These are phyloP conservation scores for Cubamyces sp. DNA, from an alignment of 768 basidiomycete genomes.

Conservation along the genomic window DNA sequence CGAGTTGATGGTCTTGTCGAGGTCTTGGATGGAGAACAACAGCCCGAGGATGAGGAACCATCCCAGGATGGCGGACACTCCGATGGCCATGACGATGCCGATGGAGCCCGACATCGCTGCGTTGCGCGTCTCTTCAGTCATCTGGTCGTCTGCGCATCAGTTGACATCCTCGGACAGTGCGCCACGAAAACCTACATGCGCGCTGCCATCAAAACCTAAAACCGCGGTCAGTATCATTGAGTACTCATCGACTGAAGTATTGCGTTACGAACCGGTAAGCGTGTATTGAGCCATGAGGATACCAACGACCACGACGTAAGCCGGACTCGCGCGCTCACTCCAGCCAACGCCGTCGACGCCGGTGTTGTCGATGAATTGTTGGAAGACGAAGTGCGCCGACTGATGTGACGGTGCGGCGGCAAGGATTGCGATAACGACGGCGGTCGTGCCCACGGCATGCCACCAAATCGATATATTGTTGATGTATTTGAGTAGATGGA, in stretches of 20 bases:
- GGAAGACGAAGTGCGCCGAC: slow-evolving; percentile 70
- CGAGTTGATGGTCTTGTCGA: slow-evolving; percentile 55
- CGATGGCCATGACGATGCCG: slow-evolving; percentile 73
- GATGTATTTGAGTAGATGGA: slow-evolving; percentile 61
- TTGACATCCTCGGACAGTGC: background rate
- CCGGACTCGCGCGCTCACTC: slow-evolving; percentile 66
- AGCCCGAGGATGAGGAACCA: slow-evolving; percentile 76
- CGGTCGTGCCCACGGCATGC: slow-evolving; percentile 73
- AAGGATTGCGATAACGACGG: slow-evolving; percentile 68
- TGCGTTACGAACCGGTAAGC: slow-evolving; percentile 54
- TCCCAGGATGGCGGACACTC: slow-evolving; percentile 71
- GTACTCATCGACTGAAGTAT: background rate
- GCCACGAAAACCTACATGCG: slow-evolving; percentile 51
- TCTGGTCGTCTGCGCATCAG: slow-evolving; percentile 40
- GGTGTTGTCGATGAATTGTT: slow-evolving; percentile 70
- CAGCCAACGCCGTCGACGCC: slow-evolving; percentile 58
- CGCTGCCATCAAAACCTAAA: slow-evolving; percentile 73
- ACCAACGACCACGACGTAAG: slow-evolving; percentile 73
- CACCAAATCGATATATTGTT: slow-evolving; percentile 78
- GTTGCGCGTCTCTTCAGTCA: slow-evolving; percentile 80
- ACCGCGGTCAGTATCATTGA: background rate
- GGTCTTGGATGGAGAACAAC: slow-evolving; percentile 78
- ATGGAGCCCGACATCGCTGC: slow-evolving; percentile 63
- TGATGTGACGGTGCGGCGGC: slow-evolving; percentile 75
- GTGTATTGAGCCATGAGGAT: slow-evolving; percentile 81